Conservation (phyloP, 2,329 filamentous ascomycete genomes). For the Colletotrichum sojae region DNA sequence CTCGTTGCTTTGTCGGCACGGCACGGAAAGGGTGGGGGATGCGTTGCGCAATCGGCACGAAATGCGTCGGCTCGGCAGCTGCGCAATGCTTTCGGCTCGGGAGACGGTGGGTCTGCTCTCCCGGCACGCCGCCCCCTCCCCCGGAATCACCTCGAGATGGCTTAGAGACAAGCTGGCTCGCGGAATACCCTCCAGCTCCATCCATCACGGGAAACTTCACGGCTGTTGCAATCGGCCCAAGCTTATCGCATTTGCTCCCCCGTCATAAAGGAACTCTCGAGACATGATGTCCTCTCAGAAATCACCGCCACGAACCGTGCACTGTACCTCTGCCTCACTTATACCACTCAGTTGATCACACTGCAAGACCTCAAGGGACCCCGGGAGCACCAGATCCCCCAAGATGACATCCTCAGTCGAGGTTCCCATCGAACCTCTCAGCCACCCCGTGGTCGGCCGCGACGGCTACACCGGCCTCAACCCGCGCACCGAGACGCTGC, state of each 20-base stretch:
- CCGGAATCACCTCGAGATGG: neutral
- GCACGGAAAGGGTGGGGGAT: constrained; percentile 11
- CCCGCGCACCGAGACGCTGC: constrained; percentile 55
- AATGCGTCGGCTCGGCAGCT: constrained; percentile 15
- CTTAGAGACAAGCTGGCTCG: neutral
- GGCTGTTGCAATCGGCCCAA: neutral
- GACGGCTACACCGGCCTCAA: constrained; percentile 46
- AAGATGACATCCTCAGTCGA: neutral
- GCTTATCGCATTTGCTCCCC: neutral
- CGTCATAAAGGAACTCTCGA: neutral
- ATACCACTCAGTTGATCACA: neutral
- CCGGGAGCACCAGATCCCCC: neutral
- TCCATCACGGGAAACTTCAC: neutral
- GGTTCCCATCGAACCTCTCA: constrained; percentile 21
- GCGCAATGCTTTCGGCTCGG: constrained; percentile 5
- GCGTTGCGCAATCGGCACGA: neutral
- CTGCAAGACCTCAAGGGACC: neutral
- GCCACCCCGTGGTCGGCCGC: neutral
- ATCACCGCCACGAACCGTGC: neutral
- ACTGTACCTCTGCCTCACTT: neutral
- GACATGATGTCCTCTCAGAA: neutral
- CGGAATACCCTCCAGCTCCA: neutral
- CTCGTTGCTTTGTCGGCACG: constrained; percentile 5
- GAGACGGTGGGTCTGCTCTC: constrained; percentile 10
- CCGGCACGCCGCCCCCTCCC: neutral